Conservation (phyloP, 768 basidiomycete species). For the Lactarius evosmus region DNA sequence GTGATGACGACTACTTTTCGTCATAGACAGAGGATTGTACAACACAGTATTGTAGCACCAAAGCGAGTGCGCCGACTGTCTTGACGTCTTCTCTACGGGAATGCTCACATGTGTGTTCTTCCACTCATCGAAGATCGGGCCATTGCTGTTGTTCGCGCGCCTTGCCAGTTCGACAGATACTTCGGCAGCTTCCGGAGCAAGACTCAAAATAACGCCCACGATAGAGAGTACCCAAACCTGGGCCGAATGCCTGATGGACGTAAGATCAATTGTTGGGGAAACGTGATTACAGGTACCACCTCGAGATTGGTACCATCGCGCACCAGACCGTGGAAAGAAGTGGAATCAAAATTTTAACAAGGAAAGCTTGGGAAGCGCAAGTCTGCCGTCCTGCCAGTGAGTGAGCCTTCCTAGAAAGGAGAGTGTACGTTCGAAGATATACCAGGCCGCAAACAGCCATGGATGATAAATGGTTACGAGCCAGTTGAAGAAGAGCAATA, state of each 20-base stretch:
- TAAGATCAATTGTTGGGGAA: neutral
- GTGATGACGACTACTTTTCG: neutral
- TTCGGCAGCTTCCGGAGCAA: neutral
- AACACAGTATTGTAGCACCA: neutral
- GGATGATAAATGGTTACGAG: conserved; percentile 3
- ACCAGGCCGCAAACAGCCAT: neutral
- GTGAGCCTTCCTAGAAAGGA: neutral
- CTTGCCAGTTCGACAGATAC: neutral
- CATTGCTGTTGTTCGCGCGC: neutral
- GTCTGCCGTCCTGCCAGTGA: neutral
- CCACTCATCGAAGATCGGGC: neutral
- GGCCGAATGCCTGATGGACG: neutral
- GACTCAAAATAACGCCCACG: neutral
- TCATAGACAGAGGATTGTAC: neutral
- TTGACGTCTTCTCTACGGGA: neutral
- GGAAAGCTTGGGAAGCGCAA: neutral
- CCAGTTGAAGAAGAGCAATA: conserved; percentile 1
- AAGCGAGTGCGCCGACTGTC: neutral
- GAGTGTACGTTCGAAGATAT: neutral
- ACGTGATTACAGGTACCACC: neutral
- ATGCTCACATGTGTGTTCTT: neutral
- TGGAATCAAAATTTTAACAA: neutral
- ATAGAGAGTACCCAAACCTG: neutral
- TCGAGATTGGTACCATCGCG: neutral
- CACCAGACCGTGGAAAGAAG: neutral